Evolutionary conservation across 768 basidiomycete species (phyloP).

Genomic region (Imleria badia): DNA sequence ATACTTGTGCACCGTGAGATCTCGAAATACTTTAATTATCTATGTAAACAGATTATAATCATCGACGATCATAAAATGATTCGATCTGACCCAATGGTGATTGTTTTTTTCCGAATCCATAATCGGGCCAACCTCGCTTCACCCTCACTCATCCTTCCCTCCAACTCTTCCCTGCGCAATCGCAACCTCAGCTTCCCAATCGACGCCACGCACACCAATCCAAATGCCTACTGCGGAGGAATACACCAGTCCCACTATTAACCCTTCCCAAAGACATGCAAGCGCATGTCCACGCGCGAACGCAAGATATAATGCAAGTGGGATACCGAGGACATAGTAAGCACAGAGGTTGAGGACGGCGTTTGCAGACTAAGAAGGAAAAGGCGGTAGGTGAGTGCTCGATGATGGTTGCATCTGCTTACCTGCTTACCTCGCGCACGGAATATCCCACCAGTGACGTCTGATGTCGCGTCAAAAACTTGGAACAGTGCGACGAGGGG

Average conservation of each 20-base stretch:
- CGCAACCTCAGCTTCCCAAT: too few relatives aligned
- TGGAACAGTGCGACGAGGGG: slow-evolving; percentile 80
- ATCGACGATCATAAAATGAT: too few relatives aligned
- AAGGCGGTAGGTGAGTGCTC: neutral
- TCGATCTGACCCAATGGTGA: too few relatives aligned
- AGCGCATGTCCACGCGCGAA: too few relatives aligned
- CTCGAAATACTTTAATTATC: too few relatives aligned
- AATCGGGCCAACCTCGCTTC: too few relatives aligned
- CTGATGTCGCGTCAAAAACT: slow-evolving; percentile 77
- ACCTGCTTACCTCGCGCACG: slow-evolving; percentile 81
- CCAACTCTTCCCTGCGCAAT: slow-evolving; percentile 15
- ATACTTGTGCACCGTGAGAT: too few relatives aligned
- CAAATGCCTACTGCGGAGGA: slow-evolving; percentile 56
- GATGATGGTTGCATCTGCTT: neutral
- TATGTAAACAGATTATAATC: too few relatives aligned
- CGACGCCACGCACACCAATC: too few relatives aligned
- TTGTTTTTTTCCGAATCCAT: too few relatives aligned
- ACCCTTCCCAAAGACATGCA: slow-evolving; percentile 81
- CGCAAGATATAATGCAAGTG: slow-evolving; percentile 75
- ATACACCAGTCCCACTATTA: slow-evolving; percentile 66
- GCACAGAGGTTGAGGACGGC: slow-evolving; percentile 62
- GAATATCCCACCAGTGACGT: slow-evolving; percentile 73
- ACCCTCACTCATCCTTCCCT: slow-evolving; percentile 48
- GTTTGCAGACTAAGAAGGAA: slow-evolving; percentile 60
- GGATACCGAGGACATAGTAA: slow-evolving; percentile 84